A percentile compares a stretch with the other conserved stretches of the same genome.
Conservation (phyloP, 345 rosid genomes). For the Chamaenerion angustifolium region DNA sequence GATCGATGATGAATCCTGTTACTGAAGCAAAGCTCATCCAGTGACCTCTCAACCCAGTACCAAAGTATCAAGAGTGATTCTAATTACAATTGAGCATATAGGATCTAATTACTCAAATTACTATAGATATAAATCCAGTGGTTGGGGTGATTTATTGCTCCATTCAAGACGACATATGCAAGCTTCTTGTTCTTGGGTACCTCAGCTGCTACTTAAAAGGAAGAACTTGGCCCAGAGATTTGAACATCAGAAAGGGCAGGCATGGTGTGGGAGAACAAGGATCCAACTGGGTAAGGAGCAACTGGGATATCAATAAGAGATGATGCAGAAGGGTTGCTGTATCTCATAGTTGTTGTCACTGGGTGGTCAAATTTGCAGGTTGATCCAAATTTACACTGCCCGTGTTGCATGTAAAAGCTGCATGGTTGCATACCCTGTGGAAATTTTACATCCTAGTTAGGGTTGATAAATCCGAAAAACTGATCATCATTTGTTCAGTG, state of each 20-base stretch:
- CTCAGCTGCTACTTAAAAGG: slow-evolving; percentile 54
- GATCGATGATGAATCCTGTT: too few relatives aligned
- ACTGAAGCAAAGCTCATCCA: too few relatives aligned
- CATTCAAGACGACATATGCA: slow-evolving; percentile 31
- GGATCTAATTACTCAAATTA: too few relatives aligned
- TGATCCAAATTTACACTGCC: slow-evolving; percentile 54
- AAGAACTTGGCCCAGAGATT: too few relatives aligned
- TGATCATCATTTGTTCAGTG: too few relatives aligned
- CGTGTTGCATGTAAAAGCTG: slow-evolving; percentile 48
- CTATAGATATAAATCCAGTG: too few relatives aligned
- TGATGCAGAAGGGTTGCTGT: slow-evolving; percentile 83
- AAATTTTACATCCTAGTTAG: background rate
- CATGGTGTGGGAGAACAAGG: slow-evolving; percentile 14
- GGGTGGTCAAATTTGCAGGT: slow-evolving; percentile 83
- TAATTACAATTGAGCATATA: too few relatives aligned
- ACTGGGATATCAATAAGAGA: slow-evolving; percentile 78
- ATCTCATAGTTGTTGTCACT: slow-evolving; percentile 44
- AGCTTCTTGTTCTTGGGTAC: slow-evolving; percentile 42
- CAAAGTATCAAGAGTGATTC: too few relatives aligned
- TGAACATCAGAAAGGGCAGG: too few relatives aligned
- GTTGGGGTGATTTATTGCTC: too few relatives aligned
- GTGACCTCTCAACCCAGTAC: too few relatives aligned
- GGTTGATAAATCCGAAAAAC: background rate
- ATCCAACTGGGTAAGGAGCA: slow-evolving; percentile 72
- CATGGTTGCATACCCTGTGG: slow-evolving; percentile 52